A percentile compares a stretch with the other conserved stretches of the same genome.
phyloP scores from a whole-genome alignment of 75 land plant genomes.

The Larix kaempferi region DNA sequence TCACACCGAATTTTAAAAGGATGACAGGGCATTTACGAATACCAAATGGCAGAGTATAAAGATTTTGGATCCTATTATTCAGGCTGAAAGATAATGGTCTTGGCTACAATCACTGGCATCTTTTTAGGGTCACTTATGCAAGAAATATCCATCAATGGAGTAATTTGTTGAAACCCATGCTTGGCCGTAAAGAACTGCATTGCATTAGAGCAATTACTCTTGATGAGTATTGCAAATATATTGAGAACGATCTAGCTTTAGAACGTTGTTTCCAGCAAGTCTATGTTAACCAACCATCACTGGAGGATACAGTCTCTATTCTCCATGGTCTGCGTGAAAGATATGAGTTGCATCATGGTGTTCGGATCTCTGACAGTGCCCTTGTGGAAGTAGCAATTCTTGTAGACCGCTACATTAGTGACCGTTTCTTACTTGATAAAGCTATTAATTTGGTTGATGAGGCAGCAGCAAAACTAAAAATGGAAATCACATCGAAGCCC shows the following conservation, averaged over 20 bases:
- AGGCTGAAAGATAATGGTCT: too few species aligned
- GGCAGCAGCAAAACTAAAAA: slow-evolving; percentile 77
- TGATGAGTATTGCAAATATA: slow-evolving; percentile 91
- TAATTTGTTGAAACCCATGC: slow-evolving; percentile 93
- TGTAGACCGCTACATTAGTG: slow-evolving; percentile 88
- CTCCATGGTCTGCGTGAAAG: slow-evolving; percentile 93
- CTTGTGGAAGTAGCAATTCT: slow-evolving; percentile 92
- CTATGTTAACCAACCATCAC: slow-evolving; percentile 81
- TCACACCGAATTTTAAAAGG: too few species aligned
- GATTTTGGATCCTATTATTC: too few species aligned
- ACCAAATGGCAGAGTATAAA: too few species aligned
- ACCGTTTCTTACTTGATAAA: slow-evolving; percentile 94
- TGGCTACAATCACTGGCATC: too few species aligned
- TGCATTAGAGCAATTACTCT: slow-evolving; percentile 96
- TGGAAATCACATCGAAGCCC: slow-evolving; percentile 82
- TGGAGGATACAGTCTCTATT: slow-evolving; percentile 90
- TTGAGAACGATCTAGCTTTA: slow-evolving; percentile 94
- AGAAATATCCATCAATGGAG: slow-evolving; percentile 9
- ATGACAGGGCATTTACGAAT: too few species aligned
- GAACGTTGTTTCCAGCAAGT: slow-evolving; percentile 97
- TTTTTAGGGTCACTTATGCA: too few species aligned
- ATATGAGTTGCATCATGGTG: slow-evolving; percentile 96
- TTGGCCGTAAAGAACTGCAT: slow-evolving; percentile 91
- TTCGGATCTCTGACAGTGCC: slow-evolving; percentile 94
- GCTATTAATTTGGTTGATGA: slow-evolving; percentile 77